Base-by-base conservation (phyloP, 1,284 basidiomycete species). In the Apiotrichum porosum region DNA sequence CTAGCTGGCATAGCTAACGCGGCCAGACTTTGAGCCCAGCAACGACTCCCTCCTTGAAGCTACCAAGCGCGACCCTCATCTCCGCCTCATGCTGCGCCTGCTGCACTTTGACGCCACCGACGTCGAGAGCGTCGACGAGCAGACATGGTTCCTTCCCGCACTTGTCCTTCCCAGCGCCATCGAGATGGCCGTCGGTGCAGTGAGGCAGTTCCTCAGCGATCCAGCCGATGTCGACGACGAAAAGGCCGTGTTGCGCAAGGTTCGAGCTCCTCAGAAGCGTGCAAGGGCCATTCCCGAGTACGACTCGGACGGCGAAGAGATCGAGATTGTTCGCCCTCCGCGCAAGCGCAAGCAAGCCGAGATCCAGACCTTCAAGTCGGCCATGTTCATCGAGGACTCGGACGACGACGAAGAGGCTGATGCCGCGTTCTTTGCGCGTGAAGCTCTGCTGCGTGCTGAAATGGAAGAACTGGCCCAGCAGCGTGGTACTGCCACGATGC, bases 371-470 rank as follows among this genome's bases (percentile, higher is more conserved):
- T 92, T 86, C 78, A 91, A 91, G 72, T 86, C 83, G 12, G 89
- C 90, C 6, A 85, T 89, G 66, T 89, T 92, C 66, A 90, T 93
- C 65, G 81, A 85, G 64, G 89, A 93, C 69, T 88, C 86, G 58
- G 90, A 94, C 62, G 68, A 86, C 78, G 84, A 73, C 46, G 66
- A 66, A 15, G 75, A 85, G 38, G 57, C 61, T 3, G 71, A 75
- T 32, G 22, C 22, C 0, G 56, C 49, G 21, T 94, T 94, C 78
- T 82, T 90, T 54, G 85, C 80, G 61, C 80, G 78, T 58, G 89
- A 93, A 70, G 80, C 78, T 55, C 75, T 63, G 49, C 64, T 81
- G 38, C 72, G 82, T 41, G 75, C 76, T 57, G 76, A 75, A 62
- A 80, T 77, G 54, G 75, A 76, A 36, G 65, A 64, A 42, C 76